Conservation (phyloP, 2,329 filamentous ascomycete species). For the Incumbomyces lentus region DNA sequence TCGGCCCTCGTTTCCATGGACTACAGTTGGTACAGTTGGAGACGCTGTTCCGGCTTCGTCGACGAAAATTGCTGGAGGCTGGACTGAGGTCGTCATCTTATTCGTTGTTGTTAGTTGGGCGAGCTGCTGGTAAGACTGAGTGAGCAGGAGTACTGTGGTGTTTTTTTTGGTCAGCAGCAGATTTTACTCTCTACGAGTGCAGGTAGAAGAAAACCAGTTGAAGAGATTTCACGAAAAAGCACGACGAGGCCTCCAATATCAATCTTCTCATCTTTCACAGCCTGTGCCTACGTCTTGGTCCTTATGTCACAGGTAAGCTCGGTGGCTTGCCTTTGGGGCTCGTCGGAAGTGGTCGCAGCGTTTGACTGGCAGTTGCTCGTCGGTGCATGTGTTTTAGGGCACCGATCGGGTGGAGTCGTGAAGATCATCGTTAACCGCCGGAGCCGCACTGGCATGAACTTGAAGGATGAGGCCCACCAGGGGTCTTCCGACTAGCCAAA, state of each 20-base stretch:
- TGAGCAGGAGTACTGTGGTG: no score
- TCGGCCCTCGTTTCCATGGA: slow-evolving; percentile 2
- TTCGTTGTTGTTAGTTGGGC: no score
- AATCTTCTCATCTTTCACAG: background rate
- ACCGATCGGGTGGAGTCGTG: background rate
- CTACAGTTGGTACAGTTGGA: slow-evolving; percentile 2
- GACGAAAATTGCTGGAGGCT: slow-evolving; percentile 17
- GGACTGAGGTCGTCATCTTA: no score
- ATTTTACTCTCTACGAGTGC: no score
- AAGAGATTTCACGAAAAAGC: background rate
- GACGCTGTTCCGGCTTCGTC: slow-evolving; percentile 12
- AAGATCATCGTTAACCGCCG: background rate
- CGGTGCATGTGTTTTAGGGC: background rate
- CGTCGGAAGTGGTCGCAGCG: background rate
- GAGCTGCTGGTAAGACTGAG: no score
- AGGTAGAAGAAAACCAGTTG: no score
- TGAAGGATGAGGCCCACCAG: background rate
- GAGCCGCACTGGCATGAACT: background rate
- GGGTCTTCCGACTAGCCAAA: no score
- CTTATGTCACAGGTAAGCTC: slow-evolving; percentile 2
- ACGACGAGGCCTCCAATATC: background rate
- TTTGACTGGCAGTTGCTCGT: slow-evolving; percentile 2
- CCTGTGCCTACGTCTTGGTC: background rate
- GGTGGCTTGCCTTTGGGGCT: background rate
- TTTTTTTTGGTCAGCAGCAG: no score